Base-by-base conservation (phyloP, 1,284 basidiomycete genomes). In the Phlebopus sp. region DNA sequence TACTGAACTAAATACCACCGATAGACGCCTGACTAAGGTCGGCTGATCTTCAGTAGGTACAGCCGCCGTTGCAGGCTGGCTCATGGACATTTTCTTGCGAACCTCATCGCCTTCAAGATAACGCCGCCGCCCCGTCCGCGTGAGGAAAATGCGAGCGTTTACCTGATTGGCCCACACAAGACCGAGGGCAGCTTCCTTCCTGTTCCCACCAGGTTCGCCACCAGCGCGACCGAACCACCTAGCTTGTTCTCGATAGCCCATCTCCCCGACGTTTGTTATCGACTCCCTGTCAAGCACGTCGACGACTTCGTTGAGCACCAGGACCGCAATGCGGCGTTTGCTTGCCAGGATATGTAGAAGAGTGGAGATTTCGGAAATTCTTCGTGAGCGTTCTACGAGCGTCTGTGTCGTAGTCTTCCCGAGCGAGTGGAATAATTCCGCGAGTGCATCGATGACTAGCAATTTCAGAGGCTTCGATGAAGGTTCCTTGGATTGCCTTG, bases 151-250 rank as follows among this genome's bases (percentile, higher is more conserved):
- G 10, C 94, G 78, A 3, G 76, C 76, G 54, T 94, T 94, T 50
- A 97, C 74, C 53, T 90, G 86, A 64, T 95, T 95, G 8, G 92
- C 86, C 94, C 94, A 97, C 2, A 84, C 84, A 42, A 95, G 81
- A 0, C 94, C 94, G 2, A 97, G 69, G 32, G 80, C 81, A 0
- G 89, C 92, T 67, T 93, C 88, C 60, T 92, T 91, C 47, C 64
- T 68, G 48, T 73, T 69, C 59, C 86, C 82, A 36, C 77, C 74
- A 36, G 76, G 71, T 30, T 79, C 58, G 47, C 71, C 78, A 49
- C 82, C 75, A 7, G 78, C 78, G 30, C 84, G 78, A 30, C 78
- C 79, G 62, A 96, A 95, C 78, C 85, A 84, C 5, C 79, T 77
- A 1, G 84, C 77, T 60, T 96, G 92, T 23, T 82, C 78, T 3